These are phyloP conservation scores for Grigorovia jiainica DNA, from an alignment of 805 yeast genomes.

Conservation along the genomic window DNA sequence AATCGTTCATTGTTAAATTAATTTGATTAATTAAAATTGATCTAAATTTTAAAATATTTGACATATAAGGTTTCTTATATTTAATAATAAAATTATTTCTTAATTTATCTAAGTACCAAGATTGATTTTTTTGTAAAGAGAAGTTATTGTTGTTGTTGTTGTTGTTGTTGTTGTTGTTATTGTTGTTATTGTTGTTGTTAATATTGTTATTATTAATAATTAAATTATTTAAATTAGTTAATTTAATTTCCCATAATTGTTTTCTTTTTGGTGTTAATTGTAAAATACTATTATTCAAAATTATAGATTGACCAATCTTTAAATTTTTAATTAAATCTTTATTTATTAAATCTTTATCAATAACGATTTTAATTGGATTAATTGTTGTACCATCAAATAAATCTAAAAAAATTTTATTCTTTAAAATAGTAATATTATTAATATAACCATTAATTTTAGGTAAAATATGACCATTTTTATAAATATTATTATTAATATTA, in stretches of 20 bases:
- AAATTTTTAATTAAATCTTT: slow-evolving; percentile 12
- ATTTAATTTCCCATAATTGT: slow-evolving; percentile 45
- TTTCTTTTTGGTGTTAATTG: slow-evolving; percentile 26
- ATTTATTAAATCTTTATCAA: slow-evolving; percentile 19
- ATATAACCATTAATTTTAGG: slow-evolving; percentile 57
- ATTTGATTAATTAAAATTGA: slow-evolving; percentile 44
- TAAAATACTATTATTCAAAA: slow-evolving; percentile 31
- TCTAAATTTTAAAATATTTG: slow-evolving; percentile 62
- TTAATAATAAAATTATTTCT: slow-evolving; percentile 70
- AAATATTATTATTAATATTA: neutral
- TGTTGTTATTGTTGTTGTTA: no score
- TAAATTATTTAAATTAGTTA: neutral
- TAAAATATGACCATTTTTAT: slow-evolving; percentile 10
- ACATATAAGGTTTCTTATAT: slow-evolving; percentile 58
- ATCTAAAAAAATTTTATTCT: slow-evolving; percentile 73
- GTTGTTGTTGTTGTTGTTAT: no score
- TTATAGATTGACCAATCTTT: slow-evolving; percentile 41
- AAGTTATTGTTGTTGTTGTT: neutral
- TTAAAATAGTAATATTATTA: slow-evolving; percentile 58
- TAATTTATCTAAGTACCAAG: slow-evolving; percentile 51
- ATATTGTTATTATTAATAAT: slow-evolving; percentile 8
- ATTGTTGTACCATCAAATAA: slow-evolving; percentile 67
- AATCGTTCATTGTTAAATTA: slow-evolving; percentile 41
- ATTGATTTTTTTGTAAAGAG: slow-evolving; percentile 80
- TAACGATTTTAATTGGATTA: slow-evolving; percentile 45